phyloP scores from a whole-genome alignment of 352 stramenopile species.

The Pythium insidiosum region DNA sequence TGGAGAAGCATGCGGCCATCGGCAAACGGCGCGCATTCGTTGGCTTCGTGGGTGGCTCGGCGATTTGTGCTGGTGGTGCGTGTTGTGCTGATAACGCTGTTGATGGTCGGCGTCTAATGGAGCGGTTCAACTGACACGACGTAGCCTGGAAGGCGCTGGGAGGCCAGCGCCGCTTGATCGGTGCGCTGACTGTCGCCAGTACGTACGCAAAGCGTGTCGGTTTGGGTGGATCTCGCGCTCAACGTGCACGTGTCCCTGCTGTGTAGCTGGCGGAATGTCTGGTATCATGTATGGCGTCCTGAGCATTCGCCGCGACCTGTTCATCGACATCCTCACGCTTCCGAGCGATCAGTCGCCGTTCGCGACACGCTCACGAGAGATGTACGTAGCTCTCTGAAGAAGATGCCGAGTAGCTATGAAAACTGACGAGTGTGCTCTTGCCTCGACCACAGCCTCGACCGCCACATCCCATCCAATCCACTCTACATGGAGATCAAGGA shows the following conservation, averaged over 20 bases:
- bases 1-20: conserved; percentile 37
- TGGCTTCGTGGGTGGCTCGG: conserved; percentile 26
- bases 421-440: too few species aligned
- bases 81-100: neutral
- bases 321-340: conserved; percentile 59
- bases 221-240: neutral
- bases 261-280: conserved; percentile 38
- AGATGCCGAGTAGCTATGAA: too few species aligned
- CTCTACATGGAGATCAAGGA: conserved; percentile 38
- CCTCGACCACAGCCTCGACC: conserved; percentile 10
- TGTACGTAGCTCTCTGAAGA: conserved; percentile 23
- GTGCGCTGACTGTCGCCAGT: conserved; percentile 15
- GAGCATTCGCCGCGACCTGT: conserved; percentile 58
- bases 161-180: conserved; percentile 12
- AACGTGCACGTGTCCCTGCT: neutral
- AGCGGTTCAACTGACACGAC: neutral
- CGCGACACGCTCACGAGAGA: conserved; percentile 30
- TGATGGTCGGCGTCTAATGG: too few species aligned
- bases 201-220: conserved; percentile 7
- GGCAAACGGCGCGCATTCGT: conserved; percentile 37
- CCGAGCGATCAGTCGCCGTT: conserved; percentile 63
- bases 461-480: conserved; percentile 12
- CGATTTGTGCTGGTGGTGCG: conserved; percentile 16
- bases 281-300: conserved; percentile 61
- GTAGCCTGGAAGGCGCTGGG: conserved; percentile 13